phyloP scores from a whole-genome alignment of 176 grass and related monocot genomes.

The Canna indica region DNA sequence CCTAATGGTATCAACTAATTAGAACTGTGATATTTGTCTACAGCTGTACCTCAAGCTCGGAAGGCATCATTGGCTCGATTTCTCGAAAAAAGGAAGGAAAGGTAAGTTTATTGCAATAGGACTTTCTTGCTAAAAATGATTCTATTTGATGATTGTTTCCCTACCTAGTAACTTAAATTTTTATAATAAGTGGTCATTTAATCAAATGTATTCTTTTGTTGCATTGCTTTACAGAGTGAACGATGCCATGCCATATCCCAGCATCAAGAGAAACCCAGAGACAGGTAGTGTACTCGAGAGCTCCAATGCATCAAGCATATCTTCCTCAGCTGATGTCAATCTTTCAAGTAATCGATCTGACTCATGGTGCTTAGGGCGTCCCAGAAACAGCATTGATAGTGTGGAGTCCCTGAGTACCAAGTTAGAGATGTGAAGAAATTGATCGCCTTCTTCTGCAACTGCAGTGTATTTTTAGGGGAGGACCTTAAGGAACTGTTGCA shows the following conservation, averaged over 20 bases:
- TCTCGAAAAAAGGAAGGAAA: slow-evolving; percentile 55
- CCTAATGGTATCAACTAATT: background rate
- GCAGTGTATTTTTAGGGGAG: background rate
- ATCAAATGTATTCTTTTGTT: background rate
- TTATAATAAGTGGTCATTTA: background rate
- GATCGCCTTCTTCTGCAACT: background rate
- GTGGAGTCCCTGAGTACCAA: slow-evolving; percentile 47
- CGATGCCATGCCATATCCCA: slow-evolving; percentile 39
- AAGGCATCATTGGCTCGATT: slow-evolving; percentile 58
- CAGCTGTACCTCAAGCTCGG: slow-evolving; percentile 51
- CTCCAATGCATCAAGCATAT: slow-evolving; percentile 35
- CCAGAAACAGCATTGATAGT: slow-evolving; percentile 40
- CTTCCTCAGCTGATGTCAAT: slow-evolving; percentile 36
- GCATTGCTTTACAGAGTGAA: slow-evolving; percentile 42
- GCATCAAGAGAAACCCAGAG: slow-evolving; percentile 34
- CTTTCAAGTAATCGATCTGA: slow-evolving; percentile 51
- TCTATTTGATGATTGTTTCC: background rate
- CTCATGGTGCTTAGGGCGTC: slow-evolving; percentile 37
- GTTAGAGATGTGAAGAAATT: slow-evolving; percentile 43
- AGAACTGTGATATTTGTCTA: slow-evolving; percentile 10
- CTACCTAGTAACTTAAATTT: too few species aligned
- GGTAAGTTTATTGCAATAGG: slow-evolving; percentile 24
- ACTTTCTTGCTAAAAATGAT: background rate
- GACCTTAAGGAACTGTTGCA: background rate
- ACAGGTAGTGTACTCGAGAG: slow-evolving; percentile 39